Base-by-base conservation (phyloP, 2,329 filamentous ascomycete genomes). In the Acephala macrosclerotiorum region DNA sequence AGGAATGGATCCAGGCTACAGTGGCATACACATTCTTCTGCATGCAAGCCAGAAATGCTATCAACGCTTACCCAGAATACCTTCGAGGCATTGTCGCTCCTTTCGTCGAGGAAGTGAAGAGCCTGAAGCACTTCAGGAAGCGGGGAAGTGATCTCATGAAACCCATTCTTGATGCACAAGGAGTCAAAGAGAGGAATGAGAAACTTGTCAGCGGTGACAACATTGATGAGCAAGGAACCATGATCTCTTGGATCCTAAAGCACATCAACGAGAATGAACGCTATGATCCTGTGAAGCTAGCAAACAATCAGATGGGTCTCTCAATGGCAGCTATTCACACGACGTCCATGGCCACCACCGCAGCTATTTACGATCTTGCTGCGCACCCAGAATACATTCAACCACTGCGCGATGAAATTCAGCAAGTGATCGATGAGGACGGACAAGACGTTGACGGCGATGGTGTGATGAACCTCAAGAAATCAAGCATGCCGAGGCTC, bases 271-370 rank as follows among this genome's bases (percentile, higher is more conserved):
- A 63, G 18, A 56, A 66, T 22, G 18, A 62, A 45, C 40, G 60
- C 1, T 20, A 20, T 4, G 55, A 61, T 60, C n/a, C 65, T 9
- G 6, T 60, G 36, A 33, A 49, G 8, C 40, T 70, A 58, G 67
- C 62, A 5, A 60, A 66, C 20, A 73, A 81, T 55, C 59, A 67
- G 35, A 26, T 61, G 58, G 38, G 57, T 16, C 8, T 85, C 9
- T 80, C 77, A 47, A 82, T 85, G 60, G 83, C 83, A 0, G 81
- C 84, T 1, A 85, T 87, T 33, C 82, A 85, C 65, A 85, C 83
- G 0, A 86, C 83, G 0, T 80, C 81, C 0, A 72, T 82, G 55
- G 78, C 81, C 0, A 69, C 79, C 0, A 83, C 81, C 1, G 75
- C 86, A 79, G 65, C 82, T 69, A 79, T 89, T 57, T 87, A 84